A percentile compares a stretch with the other conserved stretches of the same genome.
Conservation (phyloP, 1,139 yeast genomes). For the Wickerhamomyces sp. region DNA sequence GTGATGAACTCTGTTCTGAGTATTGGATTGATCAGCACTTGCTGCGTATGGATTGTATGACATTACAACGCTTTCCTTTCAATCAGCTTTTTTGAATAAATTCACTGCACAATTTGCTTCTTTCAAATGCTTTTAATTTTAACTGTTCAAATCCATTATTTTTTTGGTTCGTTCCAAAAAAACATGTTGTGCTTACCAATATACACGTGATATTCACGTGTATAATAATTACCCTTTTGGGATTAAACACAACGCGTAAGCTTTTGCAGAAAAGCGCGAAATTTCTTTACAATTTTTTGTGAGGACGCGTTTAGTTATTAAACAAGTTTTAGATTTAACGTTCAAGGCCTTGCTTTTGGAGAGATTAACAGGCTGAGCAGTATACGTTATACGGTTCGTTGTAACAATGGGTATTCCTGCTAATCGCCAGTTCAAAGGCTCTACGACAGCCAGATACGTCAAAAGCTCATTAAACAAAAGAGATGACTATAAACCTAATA, state of each 20-base stretch:
- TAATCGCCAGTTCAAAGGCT: conserved; percentile 37
- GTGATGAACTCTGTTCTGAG: conserved; percentile 19
- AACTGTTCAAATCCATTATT: background rate
- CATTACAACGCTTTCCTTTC: conserved; percentile 23
- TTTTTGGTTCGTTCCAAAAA: too few relatives aligned
- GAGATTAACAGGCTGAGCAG: too few relatives aligned
- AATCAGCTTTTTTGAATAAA: background rate
- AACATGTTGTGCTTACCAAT: background rate
- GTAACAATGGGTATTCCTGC: conserved; percentile 7
- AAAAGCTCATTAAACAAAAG: conserved; percentile 33
- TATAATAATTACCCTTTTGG: conserved; percentile 3
- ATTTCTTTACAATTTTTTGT: background rate
- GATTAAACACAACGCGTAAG: conserved; percentile 2
- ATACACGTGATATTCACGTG: conserved; percentile 1
- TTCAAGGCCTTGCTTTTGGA: too few relatives aligned
- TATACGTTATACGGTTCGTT: too few relatives aligned
- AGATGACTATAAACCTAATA: conserved; percentile 28
- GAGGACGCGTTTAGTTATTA: background rate
- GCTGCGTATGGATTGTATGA: conserved; percentile 37
- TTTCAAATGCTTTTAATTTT: background rate
- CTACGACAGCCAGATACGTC: conserved; percentile 52
- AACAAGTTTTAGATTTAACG: too few relatives aligned
- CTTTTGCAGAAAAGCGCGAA: background rate
- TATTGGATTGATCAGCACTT: conserved; percentile 9
- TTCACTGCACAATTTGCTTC: background rate